Evolutionary conservation across 2,329 filamentous ascomycete genomes (phyloP), one percentile per base, ranked within the genome.

Genomic region (Mycosphaerelloides madeirae): DNA sequence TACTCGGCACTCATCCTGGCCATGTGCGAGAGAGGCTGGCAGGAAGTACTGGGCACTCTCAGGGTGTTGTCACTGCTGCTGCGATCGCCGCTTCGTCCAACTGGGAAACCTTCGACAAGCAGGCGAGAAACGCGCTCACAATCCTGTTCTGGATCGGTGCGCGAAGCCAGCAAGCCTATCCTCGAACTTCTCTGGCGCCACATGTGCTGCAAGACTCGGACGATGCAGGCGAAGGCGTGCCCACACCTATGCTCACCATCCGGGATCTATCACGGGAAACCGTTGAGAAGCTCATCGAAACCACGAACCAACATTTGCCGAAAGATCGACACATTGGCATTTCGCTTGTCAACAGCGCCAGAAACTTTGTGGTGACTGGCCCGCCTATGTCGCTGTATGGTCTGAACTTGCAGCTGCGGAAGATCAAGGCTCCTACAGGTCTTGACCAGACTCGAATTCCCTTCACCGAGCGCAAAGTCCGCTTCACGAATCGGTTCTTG

Each of bases 61-160:
- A 98, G 67, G 93, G 93, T 65, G 83, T 98, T 14, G 86, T 98
- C 49, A 89, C 94, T 50, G 93, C 93, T 18, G 89, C 91, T 22
- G 87, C 87, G 18, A 95, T 93, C 47, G 86, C 94, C 1, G 87
- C 91, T 4, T 87, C 90, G 3, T 85, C 87, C 56, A 89, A 85
- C 20, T 98, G 93, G 93, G 89, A 95, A 52, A 87, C 87, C 1
- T 98, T 93, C 66, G 81, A 85, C 54, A 83, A 86, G 61, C 81
- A 87, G 43, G 80, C 88, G 43, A 83, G 78, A 59, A 83, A 87
- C 56, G 86, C 91, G 2, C 74, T 98, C 53, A 93, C 87, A 22
- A 87, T 96, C 61, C 84, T 98, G 22, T 98, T 98, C 77, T 98
- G 93, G 93, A 95, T 98, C 56, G 93, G 94, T 65, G 83, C 91